Percentiles rank a stretch among this genome's conserved stretches.
Conservation (phyloP, 768 basidiomycete species). For the Hygrophorus pudorinus region DNA sequence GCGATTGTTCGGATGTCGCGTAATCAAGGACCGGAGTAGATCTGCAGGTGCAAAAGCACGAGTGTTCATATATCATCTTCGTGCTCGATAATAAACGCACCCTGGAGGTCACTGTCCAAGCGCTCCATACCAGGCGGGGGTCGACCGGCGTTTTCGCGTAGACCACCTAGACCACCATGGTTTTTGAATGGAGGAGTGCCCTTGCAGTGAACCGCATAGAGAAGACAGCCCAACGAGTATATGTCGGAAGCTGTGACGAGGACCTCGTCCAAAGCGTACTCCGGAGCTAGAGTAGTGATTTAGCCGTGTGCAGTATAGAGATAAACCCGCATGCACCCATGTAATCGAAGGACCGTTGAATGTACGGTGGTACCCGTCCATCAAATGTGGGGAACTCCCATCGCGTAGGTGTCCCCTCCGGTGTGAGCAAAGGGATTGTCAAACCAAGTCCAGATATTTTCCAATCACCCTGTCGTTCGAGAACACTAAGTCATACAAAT, state of each 20-base stretch:
- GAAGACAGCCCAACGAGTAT: constrained; percentile 84
- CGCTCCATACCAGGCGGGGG: constrained; percentile 51
- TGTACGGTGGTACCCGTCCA: constrained; percentile 63
- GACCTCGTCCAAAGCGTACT: constrained; percentile 87
- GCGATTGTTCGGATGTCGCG: constrained; percentile 61
- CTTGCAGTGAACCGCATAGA: constrained; percentile 87
- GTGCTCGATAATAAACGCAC: constrained; percentile 24
- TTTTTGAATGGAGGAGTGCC: constrained; percentile 82
- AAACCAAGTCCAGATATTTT: constrained; percentile 87
- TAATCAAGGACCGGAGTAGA: constrained; percentile 72
- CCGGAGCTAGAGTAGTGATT: constrained; percentile 53
- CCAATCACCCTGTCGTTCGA: constrained; percentile 78
- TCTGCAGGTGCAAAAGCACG: constrained; percentile 41
- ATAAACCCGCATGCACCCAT: constrained; percentile 51
- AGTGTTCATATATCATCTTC: constrained; percentile 1
- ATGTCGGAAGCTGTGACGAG: constrained; percentile 85
- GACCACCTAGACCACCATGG: constrained; percentile 59
- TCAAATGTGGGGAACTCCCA: constrained; percentile 94
- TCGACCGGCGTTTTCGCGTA: constrained; percentile 63
- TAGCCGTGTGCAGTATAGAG: background rate
- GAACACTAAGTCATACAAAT: background rate
- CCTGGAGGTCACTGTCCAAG: constrained; percentile 65
- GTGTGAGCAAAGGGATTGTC: constrained; percentile 63
- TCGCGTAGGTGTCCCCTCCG: constrained; percentile 62
- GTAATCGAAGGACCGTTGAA: constrained; percentile 91